These are phyloP conservation scores for Bretschneidera sinensis DNA, from an alignment of 345 rosid genomes.

Conservation along the genomic window DNA sequence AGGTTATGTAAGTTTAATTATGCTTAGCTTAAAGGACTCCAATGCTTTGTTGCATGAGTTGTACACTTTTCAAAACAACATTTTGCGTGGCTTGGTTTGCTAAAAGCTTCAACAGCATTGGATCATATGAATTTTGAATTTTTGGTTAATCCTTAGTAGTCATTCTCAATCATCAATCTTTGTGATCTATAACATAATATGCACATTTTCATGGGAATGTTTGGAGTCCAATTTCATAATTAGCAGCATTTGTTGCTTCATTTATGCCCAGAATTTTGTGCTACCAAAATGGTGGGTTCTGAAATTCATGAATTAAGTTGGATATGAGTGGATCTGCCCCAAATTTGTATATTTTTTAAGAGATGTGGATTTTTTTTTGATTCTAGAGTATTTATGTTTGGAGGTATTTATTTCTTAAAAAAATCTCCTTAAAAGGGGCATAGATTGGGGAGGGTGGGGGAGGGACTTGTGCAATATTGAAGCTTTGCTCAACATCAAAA, in stretches of 20 bases:
- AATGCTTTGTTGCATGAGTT: neutral
- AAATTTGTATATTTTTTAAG: too few species aligned
- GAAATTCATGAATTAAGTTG: neutral
- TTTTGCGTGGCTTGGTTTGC: neutral
- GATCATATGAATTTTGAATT: neutral
- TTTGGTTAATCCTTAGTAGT: neutral
- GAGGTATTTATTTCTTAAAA: too few species aligned
- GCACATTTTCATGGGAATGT: neutral
- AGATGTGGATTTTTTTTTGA: too few species aligned
- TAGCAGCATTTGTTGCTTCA: too few species aligned
- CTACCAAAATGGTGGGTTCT: too few species aligned
- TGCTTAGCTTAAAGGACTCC: neutral
- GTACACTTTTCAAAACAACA: neutral
- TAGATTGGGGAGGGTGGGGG: neutral
- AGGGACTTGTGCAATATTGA: neutral
- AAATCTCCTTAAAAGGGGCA: too few species aligned
- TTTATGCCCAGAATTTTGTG: too few species aligned
- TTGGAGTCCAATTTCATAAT: neutral
- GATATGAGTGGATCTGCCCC: neutral
- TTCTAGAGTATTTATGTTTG: too few species aligned
- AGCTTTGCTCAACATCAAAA: neutral
- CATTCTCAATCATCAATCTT: neutral
- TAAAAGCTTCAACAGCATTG: neutral
- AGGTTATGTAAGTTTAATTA: neutral
- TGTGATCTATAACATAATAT: neutral